Base-by-base conservation (phyloP, 306 rosid genomes). In the Medicago arabica region DNA sequence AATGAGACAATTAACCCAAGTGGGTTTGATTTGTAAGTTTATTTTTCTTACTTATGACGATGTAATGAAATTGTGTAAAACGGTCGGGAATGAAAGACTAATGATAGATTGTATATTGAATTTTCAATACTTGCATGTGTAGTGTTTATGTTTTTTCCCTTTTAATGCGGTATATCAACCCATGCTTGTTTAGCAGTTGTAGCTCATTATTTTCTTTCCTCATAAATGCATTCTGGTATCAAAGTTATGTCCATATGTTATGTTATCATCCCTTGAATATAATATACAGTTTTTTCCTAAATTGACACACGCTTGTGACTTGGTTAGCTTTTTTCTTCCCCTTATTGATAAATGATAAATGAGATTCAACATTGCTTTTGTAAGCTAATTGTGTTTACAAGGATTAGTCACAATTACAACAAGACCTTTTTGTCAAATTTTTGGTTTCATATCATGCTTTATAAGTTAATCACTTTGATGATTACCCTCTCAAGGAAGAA, bases 21-120 rank as follows among this genome's bases (percentile, higher is more conserved):
- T 62, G 63, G 71, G 49, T 74, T 63, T 79, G 21, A 58, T 61
- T 60, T 86, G 81, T 82, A 85, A 86, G 87, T 83, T 82, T 72
- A 5, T 51, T 75, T 61, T 70, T 23, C 60, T n/a, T 69, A 9
- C 61, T 53, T 80, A 1, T 53, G 28, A 14, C 44, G 16, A n/a
- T 82, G 53, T 55, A 59, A 72, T 17, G 71, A 54, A 76, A 76
- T 74, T 60, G 78, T 76, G 91, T 79, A 79, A 31, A 70, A 51
- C 17, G 2, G 50, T 19, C 4, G 6, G 8, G 49, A 74, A 63
- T 16, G 12, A 57, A 50, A 23, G 81, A 49, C 75, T 65, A 74
- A 65, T 53, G 39, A 62, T 71, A 75, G 71, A 68, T 78, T 80
- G 80, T 80, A 5, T 54, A 74, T 76, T 60, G 10, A 69, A 31